Conservation (phyloP, 2,329 filamentous ascomycete genomes). For the Xylaria sp. region DNA sequence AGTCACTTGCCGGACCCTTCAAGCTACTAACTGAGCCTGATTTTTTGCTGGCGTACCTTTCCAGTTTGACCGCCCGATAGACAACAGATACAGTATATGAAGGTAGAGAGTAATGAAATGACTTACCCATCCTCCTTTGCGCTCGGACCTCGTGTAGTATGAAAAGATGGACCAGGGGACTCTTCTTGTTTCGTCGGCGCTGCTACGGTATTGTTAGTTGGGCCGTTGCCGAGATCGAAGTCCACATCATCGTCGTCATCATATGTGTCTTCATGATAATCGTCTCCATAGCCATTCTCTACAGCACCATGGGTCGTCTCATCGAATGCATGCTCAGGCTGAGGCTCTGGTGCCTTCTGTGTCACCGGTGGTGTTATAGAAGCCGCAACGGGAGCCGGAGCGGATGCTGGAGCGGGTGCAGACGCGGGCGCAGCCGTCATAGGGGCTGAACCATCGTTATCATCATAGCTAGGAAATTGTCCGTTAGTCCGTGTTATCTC, state of each 20-base stretch:
- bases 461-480: constrained; percentile 66
- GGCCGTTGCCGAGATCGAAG: constrained; percentile 64
- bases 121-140: constrained; percentile 96
- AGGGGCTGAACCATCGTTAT: constrained; percentile 64
- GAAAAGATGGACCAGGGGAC: constrained; percentile 46
- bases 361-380: constrained; percentile 41
- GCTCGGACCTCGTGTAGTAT: constrained; percentile 64
- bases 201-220: constrained; percentile 44
- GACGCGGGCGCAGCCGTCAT: constrained; percentile 46
- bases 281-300: constrained; percentile 52
- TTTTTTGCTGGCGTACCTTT: constrained; percentile 17
- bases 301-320: constrained; percentile 45
- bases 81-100: constrained; percentile 34
- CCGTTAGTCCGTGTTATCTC: constrained; percentile 15
- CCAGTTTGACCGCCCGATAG: constrained; percentile 11
- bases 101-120: constrained; percentile 38
- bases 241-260: constrained; percentile 69
- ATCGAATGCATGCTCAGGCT: constrained; percentile 46
- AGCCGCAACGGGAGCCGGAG: constrained; percentile 41
- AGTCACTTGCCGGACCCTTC: constrained; percentile 34
- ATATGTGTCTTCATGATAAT: constrained; percentile 57
- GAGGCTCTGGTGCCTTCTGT: constrained; percentile 49
- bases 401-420: constrained; percentile 35
- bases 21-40: constrained; percentile 29
- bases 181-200: constrained; percentile 49